Evolutionary conservation across 371 early-diverging fungal genomes (phyloP).

Genomic region (Rhizopus stolonifer): DNA sequence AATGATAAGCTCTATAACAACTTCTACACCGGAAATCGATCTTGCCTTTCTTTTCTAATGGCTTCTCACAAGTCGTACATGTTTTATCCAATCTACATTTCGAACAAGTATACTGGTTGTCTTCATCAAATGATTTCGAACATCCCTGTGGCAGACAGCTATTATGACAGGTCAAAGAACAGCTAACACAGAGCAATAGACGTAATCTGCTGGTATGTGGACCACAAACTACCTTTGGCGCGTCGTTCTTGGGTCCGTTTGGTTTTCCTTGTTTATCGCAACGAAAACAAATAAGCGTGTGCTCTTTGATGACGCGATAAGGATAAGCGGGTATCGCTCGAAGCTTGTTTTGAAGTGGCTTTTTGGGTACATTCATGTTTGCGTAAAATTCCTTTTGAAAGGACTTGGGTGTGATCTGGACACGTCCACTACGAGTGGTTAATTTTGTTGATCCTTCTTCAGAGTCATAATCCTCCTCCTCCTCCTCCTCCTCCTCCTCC

Average conservation of each 20-base stretch:
- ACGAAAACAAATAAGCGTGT: slow-evolving; percentile 7
- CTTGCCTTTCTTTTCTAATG: not conserved
- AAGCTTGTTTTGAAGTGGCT: not conserved
- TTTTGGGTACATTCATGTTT: not conserved
- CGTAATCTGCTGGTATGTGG: slow-evolving; percentile 2
- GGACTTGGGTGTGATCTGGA: not conserved
- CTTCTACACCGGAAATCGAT: slow-evolving; percentile 38
- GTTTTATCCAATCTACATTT: slow-evolving; percentile 3
- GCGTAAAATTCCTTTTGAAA: slow-evolving; percentile 10
- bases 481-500: no score
- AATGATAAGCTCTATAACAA: slow-evolving; percentile 41
- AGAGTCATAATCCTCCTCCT: no score
- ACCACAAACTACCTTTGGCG: not conserved
- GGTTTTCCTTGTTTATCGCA: slow-evolving; percentile 4
- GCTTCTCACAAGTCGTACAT: not conserved
- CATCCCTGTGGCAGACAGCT: slow-evolving; percentile 23
- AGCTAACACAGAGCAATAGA: slow-evolving; percentile 43
- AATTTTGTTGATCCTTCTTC: no score
- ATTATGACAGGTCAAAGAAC: slow-evolving; percentile 42
- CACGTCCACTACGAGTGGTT: not conserved
- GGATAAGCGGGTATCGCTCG: slow-evolving; percentile 1
- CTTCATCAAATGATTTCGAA: not conserved
- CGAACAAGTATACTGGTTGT: slow-evolving; percentile 6
- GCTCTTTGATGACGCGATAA: slow-evolving; percentile 8
- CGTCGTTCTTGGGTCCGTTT: slow-evolving; percentile 6